Evolutionary conservation across 495 filamentous ascomycete species (phyloP), one percentile per base, ranked within the genome.

Genomic region (Aspergillus panamensis): DNA sequence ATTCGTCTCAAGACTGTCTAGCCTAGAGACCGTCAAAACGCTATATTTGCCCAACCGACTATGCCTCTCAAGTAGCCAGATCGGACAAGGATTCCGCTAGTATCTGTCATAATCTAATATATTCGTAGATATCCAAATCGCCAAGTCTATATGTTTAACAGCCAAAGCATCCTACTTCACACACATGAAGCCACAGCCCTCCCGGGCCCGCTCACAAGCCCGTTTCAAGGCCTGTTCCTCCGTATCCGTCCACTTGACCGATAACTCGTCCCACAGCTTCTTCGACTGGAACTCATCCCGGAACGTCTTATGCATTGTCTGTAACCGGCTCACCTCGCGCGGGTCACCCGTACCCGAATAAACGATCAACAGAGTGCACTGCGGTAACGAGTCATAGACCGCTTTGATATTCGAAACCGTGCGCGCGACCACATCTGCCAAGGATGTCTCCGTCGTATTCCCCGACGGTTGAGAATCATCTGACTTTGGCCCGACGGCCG

Each of bases 341-440:
- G 92, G 91, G 64, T 97, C 91, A 10, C 95, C 92, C 0, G 87
- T 91, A 8, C 94, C 94, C 52, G 85, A 88, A 72, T 94, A 92
- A 10, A 98, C 86, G 4, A 98, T 82, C 51, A 97, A 84, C 0
- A 90, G 85, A 0, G 95, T 96, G 64, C 91, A 93, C 0, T 82
- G 80, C 0, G 94, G 92, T 3, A 97, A 76, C 3, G 82, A 78
- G 6, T 87, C 84, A 71, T 93, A 85, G 59, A 97, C 84, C 19
- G 75, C 73, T 43, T 81, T 74, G 55, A 98, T 85, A 21, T 87
- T 77, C 14, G 73, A 66, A 3, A 81, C 77, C 0, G 81, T 84
- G 14, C 68, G 67, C 7, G 74, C 56, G 6, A 88, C 78, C 0
- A 70, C 73, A 6, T 69, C 67, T 5, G 74, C 64, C 37, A 88